phyloP scores from a whole-genome alignment of 345 rosid species.

The Eucalyptus regnans region DNA sequence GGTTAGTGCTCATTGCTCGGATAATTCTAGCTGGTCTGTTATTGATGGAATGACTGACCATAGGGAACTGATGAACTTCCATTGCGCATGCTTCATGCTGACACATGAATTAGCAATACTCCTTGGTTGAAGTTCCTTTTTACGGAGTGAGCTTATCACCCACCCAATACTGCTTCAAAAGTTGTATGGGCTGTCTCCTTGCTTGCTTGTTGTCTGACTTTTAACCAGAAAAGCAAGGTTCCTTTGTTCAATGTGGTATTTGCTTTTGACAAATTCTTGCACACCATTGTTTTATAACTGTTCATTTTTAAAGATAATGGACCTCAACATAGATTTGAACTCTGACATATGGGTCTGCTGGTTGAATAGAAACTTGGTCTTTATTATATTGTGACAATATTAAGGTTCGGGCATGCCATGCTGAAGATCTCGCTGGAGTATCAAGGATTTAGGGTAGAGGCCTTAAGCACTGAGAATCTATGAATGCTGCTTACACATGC shows the following conservation, averaged over 20 bases:
- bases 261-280: not conserved
- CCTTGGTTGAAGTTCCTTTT: not conserved
- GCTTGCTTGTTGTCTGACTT: not conserved
- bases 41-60: not conserved
- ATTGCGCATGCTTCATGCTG: not conserved
- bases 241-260: not conserved
- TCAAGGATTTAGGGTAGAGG: not conserved
- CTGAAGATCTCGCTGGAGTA: not conserved
- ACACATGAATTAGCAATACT: not conserved
- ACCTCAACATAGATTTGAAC: not conserved
- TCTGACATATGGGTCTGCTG: not conserved
- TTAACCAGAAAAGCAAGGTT: not conserved
- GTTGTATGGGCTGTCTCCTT: not conserved
- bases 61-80: not conserved
- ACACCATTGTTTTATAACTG: not conserved
- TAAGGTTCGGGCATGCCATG: not conserved
- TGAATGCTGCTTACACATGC: not conserved
- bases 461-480: not conserved
- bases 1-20: slow-evolving; percentile 16
- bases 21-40: not conserved
- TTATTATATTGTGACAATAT: not conserved
- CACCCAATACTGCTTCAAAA: not conserved
- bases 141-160: not conserved
- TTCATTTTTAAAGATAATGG: not conserved
- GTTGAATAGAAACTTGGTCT: not conserved